phyloP scores from a whole-genome alignment of 2,329 filamentous ascomycete species.

The Ascochyta lentis region DNA sequence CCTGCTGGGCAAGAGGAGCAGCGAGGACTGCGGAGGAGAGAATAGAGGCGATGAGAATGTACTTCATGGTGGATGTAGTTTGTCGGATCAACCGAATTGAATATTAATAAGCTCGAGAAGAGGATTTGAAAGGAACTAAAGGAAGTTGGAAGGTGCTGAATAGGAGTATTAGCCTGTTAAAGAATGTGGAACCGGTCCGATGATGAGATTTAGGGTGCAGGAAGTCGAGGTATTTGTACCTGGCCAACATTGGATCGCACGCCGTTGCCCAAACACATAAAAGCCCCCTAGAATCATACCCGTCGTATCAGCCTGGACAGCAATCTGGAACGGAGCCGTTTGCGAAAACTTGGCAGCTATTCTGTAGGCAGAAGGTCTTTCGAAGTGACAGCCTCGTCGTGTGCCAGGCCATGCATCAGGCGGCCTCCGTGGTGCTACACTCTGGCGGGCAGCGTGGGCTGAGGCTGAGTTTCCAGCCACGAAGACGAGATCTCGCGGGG shows the following conservation, averaged over 20 bases:
- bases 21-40: constrained; percentile 42
- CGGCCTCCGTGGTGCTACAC: constrained; percentile 7
- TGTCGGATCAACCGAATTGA: constrained; percentile 26
- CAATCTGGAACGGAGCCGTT: constrained; percentile 18
- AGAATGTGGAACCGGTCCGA: constrained; percentile 41
- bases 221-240: constrained; percentile 33
- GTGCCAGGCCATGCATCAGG: constrained; percentile 25
- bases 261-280: constrained; percentile 15
- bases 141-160: constrained; percentile 25
- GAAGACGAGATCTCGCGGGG: constrained; percentile 18
- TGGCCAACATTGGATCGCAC: background rate
- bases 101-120: constrained; percentile 19
- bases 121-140: constrained; percentile 13
- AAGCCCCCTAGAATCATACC: constrained; percentile 6
- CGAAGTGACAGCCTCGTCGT: constrained; percentile 21
- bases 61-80: constrained; percentile 43
- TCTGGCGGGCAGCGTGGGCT: constrained; percentile 8
- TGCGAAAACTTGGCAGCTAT: constrained; percentile 26
- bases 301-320: constrained; percentile 5
- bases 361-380: constrained; percentile 21
- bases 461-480: constrained; percentile 18
- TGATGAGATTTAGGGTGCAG: constrained; percentile 21
- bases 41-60: constrained; percentile 44
- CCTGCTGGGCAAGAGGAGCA: constrained; percentile 39
- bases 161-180: constrained; percentile 33